Percentiles rank a stretch among this genome's conserved stretches.
Evolutionary conservation across 352 stramenopile species (phyloP).

Genomic region (Thalassiosira mediterranea): DNA sequence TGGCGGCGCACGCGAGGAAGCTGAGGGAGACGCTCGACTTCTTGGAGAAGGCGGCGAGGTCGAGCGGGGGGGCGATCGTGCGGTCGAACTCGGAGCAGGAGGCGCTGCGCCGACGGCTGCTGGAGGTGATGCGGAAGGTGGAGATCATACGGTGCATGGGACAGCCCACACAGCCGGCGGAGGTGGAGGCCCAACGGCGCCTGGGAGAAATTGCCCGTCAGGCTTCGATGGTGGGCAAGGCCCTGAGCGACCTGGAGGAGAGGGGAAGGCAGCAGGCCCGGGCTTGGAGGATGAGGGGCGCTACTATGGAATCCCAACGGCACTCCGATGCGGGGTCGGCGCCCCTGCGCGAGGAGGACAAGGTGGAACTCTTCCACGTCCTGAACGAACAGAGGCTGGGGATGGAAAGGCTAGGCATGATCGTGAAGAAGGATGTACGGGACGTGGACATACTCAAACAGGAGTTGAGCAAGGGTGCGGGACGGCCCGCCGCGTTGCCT

Average conservation of each 20-base stretch:
- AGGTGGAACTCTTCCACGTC: conserved; percentile 51
- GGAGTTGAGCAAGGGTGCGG: conserved; percentile 31
- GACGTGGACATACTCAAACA: conserved; percentile 66
- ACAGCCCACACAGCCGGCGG: conserved; percentile 62
- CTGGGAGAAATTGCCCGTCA: conserved; percentile 48
- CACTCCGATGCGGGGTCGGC: not conserved
- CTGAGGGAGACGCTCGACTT: conserved; percentile 39
- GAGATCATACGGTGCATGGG: conserved; percentile 76
- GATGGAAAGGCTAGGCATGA: conserved; percentile 50
- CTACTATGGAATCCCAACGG: conserved; percentile 7
- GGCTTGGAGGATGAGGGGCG: conserved; percentile 19
- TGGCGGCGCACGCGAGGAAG: conserved; percentile 28
- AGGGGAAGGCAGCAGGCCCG: conserved; percentile 34
- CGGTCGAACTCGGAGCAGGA: conserved; percentile 28
- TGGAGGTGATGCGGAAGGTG: conserved; percentile 73
- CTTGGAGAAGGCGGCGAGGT: conserved; percentile 37
- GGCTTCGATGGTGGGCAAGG: conserved; percentile 39
- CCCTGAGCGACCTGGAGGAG: conserved; percentile 51
- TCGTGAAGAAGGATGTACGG: conserved; percentile 56
- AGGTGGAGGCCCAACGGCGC: conserved; percentile 53
- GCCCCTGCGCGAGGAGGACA: conserved; percentile 40
- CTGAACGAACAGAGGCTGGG: conserved; percentile 64
- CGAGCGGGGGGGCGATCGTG: conserved; percentile 7
- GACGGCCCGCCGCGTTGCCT: conserved; percentile 17
- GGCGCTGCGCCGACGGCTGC: conserved; percentile 48